Conservation (phyloP, 2,329 filamentous ascomycete species). For the Alternaria infectoria region DNA sequence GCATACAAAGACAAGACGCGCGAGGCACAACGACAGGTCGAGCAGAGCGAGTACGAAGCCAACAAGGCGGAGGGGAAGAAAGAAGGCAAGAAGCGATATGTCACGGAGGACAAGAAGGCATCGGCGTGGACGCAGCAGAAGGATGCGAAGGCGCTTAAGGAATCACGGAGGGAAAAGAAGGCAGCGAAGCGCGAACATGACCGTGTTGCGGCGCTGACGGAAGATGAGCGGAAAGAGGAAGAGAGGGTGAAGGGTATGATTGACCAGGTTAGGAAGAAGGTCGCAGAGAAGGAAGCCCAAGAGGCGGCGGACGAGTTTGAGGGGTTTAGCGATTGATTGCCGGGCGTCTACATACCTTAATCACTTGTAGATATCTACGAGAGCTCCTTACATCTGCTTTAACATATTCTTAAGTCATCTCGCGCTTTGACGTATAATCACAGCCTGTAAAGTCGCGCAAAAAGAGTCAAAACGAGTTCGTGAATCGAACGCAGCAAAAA, state of each 20-base stretch:
- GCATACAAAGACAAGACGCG: conserved; percentile 55
- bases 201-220: conserved; percentile 30
- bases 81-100: conserved; percentile 35
- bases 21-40: conserved; percentile 50
- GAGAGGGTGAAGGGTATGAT: conserved; percentile 43
- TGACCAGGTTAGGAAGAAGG: conserved; percentile 34
- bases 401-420: no score
- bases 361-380: no score
- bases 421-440: no score
- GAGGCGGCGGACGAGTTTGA: conserved; percentile 40
- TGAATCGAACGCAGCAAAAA: not conserved
- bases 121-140: conserved; percentile 47
- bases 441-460: not conserved
- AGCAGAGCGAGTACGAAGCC: conserved; percentile 36
- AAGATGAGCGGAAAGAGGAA: conserved; percentile 43
- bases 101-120: conserved; percentile 35
- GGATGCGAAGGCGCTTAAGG: conserved; percentile 40
- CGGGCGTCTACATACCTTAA: not conserved
- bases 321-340: conserved; percentile 41
- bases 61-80: conserved; percentile 30
- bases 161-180: conserved; percentile 45
- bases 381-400: no score
- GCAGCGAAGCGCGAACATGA: conserved; percentile 40
- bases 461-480: not conserved
- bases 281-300: conserved; percentile 32